phyloP scores from a whole-genome alignment of 2,329 filamentous ascomycete genomes.

The Fusarium concolor region DNA sequence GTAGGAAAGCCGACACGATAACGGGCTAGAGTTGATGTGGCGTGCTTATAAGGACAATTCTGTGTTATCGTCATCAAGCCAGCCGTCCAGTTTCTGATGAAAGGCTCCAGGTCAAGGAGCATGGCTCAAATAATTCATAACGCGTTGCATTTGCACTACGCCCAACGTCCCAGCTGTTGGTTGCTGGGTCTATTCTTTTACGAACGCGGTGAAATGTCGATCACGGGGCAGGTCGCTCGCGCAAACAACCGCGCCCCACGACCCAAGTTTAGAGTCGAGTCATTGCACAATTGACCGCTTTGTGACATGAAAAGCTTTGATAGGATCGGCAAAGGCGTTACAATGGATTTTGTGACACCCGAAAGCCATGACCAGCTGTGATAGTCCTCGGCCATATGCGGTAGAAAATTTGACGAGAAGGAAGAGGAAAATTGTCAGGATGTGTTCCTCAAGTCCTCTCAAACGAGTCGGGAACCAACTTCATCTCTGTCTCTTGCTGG shows the following conservation, averaged over 20 bases:
- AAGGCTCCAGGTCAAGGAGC: background rate
- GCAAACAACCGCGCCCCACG: conserved; percentile 17
- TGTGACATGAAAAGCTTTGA: conserved; percentile 37
- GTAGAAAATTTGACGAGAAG: background rate
- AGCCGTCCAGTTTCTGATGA: background rate
- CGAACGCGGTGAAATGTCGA: conserved; percentile 22
- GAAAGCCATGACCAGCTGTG: conserved; percentile 41
- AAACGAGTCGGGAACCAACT: background rate
- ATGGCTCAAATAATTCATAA: background rate
- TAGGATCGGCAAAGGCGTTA: conserved; percentile 40
- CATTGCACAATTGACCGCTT: conserved; percentile 28
- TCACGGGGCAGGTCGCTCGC: conserved; percentile 22
- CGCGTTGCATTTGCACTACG: background rate
- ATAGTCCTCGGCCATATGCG: conserved; percentile 20
- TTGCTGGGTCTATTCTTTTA: conserved; percentile 3
- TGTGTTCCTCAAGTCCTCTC: background rate
- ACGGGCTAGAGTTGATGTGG: background rate
- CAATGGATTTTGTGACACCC: conserved; percentile 26
- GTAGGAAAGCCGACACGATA: background rate
- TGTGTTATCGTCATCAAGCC: background rate
- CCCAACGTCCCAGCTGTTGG: background rate
- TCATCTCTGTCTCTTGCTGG: background rate
- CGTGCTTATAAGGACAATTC: background rate
- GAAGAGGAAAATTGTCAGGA: background rate
- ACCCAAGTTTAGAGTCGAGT: conserved; percentile 32